phyloP scores from a whole-genome alignment of 2,329 filamentous ascomycete genomes.

The Verticillium nubilum region DNA sequence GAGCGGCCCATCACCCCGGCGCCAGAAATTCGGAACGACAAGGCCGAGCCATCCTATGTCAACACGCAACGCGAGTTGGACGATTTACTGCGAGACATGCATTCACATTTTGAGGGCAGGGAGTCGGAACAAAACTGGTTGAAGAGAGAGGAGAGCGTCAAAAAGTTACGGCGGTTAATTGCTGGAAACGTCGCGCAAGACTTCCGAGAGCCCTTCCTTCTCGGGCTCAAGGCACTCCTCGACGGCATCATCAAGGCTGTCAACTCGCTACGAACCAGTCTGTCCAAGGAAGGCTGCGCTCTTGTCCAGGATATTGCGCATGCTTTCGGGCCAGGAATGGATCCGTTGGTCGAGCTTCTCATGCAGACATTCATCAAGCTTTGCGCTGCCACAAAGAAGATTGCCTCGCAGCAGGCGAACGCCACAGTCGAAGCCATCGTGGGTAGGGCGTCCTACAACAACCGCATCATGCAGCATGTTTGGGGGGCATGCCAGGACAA shows the following conservation, averaged over 20 bases:
- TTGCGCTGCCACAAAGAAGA: conserved; percentile 86
- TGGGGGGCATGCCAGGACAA: conserved; percentile 83
- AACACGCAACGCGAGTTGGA: conserved; percentile 85
- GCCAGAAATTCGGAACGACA: conserved; percentile 59
- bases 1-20: conserved; percentile 57
- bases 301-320: conserved; percentile 80
- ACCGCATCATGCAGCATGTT: conserved; percentile 80
- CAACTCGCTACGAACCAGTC: conserved; percentile 79
- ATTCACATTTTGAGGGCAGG: conserved; percentile 74
- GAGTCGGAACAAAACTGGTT: conserved; percentile 92
- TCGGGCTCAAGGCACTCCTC: conserved; percentile 65
- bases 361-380: conserved; percentile 88
- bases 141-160: conserved; percentile 74
- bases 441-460: conserved; percentile 71
- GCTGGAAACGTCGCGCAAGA: conserved; percentile 80
- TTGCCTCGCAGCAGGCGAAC: conserved; percentile 80
- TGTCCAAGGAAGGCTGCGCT: conserved; percentile 80
- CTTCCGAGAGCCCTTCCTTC: conserved; percentile 65
- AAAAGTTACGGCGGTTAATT: conserved; percentile 70
- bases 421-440: conserved; percentile 76
- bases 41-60: conserved; percentile 75
- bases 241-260: conserved; percentile 86
- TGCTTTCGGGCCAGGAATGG: conserved; percentile 70
- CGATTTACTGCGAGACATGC: conserved; percentile 78
- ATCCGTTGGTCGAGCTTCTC: conserved; percentile 84